phyloP scores from a whole-genome alignment of 2,329 filamentous ascomycete genomes.

The Xylogone sp. region DNA sequence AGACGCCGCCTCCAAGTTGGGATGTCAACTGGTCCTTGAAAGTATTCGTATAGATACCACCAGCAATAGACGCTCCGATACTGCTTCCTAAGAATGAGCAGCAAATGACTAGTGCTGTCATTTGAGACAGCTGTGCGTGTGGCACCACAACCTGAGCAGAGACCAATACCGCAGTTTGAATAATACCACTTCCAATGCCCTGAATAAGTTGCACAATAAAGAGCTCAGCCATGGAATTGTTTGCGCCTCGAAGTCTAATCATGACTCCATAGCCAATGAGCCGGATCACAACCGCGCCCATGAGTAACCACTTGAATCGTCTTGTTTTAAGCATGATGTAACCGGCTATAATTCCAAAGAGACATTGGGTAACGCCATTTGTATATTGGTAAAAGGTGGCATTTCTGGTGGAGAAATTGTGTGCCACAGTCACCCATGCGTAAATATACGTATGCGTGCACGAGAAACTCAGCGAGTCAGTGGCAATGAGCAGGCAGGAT shows the following conservation, averaged over 20 bases:
- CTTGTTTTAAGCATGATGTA: conserved; percentile 37
- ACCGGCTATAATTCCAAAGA: conserved; percentile 37
- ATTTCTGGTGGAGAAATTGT: conserved; percentile 34
- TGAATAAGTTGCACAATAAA: conserved; percentile 45
- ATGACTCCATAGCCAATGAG: conserved; percentile 47
- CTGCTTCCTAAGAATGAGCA: conserved; percentile 36
- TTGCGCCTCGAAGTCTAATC: conserved; percentile 39
- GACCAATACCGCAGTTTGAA: conserved; percentile 39
- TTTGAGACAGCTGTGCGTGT: conserved; percentile 41
- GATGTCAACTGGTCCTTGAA: conserved; percentile 33
- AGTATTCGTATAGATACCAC: conserved; percentile 46
- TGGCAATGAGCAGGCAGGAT: conserved; percentile 33
- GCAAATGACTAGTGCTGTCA: conserved; percentile 41
- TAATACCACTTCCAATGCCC: conserved; percentile 42
- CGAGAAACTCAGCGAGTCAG: conserved; percentile 40
- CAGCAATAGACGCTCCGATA: conserved; percentile 38
- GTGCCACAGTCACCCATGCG: conserved; percentile 40
- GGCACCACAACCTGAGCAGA: conserved; percentile 41
- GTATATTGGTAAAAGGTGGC: conserved; percentile 32
- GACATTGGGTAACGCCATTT: conserved; percentile 36
- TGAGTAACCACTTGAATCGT: conserved; percentile 43
- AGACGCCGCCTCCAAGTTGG: conserved; percentile 31
- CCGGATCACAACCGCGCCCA: conserved; percentile 37
- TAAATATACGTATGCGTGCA: conserved; percentile 46
- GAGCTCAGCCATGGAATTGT: conserved; percentile 40